Conservation (phyloP, 345 rosid genomes). For the Linum tenue region DNA sequence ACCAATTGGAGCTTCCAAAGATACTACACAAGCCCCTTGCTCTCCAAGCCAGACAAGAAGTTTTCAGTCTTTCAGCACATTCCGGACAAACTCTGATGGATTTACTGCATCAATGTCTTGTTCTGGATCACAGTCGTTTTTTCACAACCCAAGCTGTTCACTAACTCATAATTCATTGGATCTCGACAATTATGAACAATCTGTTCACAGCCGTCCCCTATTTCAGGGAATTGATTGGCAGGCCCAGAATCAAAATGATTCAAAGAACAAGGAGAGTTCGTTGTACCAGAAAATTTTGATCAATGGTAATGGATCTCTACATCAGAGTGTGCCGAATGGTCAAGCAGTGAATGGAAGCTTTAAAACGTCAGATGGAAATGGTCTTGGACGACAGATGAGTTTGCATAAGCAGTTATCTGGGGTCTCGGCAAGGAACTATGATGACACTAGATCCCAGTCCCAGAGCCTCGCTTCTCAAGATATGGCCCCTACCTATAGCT, state of each 20-base stretch:
- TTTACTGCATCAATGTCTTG: conserved; percentile 85
- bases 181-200: conserved; percentile 73
- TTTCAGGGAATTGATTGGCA: conserved; percentile 84
- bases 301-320: conserved; percentile 54
- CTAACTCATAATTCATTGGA: conserved; percentile 58
- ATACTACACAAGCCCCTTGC: conserved; percentile 39
- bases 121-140: conserved; percentile 87
- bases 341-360: conserved; percentile 46
- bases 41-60: conserved; percentile 78
- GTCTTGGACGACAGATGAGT: conserved; percentile 61
- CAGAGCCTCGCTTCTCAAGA: conserved; percentile 65
- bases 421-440: conserved; percentile 24
- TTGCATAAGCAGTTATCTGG: conserved; percentile 41
- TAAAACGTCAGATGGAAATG: conserved; percentile 30
- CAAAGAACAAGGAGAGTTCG: conserved; percentile 56
- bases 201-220: conserved; percentile 91
- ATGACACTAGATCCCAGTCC: conserved; percentile 53
- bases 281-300: conserved; percentile 49
- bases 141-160: conserved; percentile 96
- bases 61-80: conserved; percentile 65
- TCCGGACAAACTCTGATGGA: conserved; percentile 70
- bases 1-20: conserved; percentile 55
- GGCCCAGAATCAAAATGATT: conserved; percentile 58
- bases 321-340: conserved; percentile 40
- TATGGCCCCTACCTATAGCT: conserved; percentile 44